phyloP scores from a whole-genome alignment of 1,139 yeast species.

The Dujonia santamariae region DNA sequence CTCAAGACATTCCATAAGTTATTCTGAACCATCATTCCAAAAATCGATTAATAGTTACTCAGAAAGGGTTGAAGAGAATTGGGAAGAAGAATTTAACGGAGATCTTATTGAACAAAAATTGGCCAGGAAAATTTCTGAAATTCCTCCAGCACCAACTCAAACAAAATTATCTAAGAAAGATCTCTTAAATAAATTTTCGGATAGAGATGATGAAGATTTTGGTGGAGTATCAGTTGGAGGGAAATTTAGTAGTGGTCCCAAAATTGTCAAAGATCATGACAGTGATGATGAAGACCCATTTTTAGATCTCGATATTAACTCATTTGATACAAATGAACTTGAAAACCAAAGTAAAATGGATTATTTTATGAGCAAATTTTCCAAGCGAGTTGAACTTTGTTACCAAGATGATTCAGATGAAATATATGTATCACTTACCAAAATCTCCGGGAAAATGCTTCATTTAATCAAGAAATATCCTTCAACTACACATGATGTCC shows the following conservation, averaged over 20 bases:
- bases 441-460: constrained; percentile 40
- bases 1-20: neutral
- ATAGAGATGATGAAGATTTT: constrained; percentile 17
- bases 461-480: constrained; percentile 42
- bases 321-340: constrained; percentile 42
- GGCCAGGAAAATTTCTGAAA: neutral
- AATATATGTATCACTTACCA: constrained; percentile 24
- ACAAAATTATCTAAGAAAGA: constrained; percentile 21
- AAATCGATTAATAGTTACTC: constrained; percentile 22
- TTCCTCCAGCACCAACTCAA: neutral
- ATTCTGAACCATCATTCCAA: constrained; percentile 4
- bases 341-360: constrained; percentile 46
- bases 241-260: constrained; percentile 7
- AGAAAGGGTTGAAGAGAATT: constrained; percentile 31
- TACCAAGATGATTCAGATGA: constrained; percentile 29
- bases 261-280: constrained; percentile 5
- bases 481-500: constrained; percentile 38
- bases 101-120: constrained; percentile 24
- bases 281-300: constrained; percentile 38
- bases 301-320: constrained; percentile 36
- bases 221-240: constrained; percentile 2
- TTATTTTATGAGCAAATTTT: constrained; percentile 32
- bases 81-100: constrained; percentile 34
- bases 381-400: constrained; percentile 30
- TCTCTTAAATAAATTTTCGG: constrained; percentile 29